Conservation (phyloP, 257 asterid species). For the Solanum commersonii region DNA sequence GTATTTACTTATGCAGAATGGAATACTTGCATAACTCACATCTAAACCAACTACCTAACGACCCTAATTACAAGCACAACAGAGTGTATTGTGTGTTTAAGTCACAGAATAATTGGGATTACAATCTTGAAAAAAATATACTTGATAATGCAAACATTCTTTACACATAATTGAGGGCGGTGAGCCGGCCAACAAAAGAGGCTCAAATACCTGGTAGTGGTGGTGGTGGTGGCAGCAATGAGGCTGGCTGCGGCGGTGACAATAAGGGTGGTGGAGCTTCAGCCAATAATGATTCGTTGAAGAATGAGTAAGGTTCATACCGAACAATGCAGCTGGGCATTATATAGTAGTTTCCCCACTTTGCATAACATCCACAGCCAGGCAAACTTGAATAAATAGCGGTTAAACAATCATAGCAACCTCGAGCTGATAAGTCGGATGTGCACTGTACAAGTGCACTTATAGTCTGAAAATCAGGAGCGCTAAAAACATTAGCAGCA, state of each 20-base stretch:
- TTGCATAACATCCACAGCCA: too few relatives aligned
- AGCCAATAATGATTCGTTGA: neutral
- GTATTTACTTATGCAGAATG: too few relatives aligned
- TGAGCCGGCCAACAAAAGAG: neutral
- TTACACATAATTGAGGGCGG: neutral
- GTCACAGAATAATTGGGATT: neutral
- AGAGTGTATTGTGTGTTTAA: neutral
- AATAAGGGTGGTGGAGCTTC: neutral
- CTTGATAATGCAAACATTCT: neutral
- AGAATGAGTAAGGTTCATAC: neutral
- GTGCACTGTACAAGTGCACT: too few relatives aligned
- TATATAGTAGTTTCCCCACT: neutral
- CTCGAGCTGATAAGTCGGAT: too few relatives aligned
- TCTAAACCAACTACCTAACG: too few relatives aligned
- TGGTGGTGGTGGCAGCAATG: neutral
- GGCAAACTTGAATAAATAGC: too few relatives aligned
- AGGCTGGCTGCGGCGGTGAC: too few relatives aligned
- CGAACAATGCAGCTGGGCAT: neutral
- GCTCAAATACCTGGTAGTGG: neutral
- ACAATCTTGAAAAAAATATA: neutral
- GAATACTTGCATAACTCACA: too few relatives aligned
- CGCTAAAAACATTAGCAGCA: too few relatives aligned
- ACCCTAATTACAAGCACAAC: neutral
- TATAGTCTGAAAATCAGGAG: too few relatives aligned
- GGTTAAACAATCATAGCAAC: too few relatives aligned